A percentile compares a stretch with the other conserved stretches of the same genome.
Evolutionary conservation across 2,329 filamentous ascomycete species (phyloP).

Genomic region (Daldinia sp.): DNA sequence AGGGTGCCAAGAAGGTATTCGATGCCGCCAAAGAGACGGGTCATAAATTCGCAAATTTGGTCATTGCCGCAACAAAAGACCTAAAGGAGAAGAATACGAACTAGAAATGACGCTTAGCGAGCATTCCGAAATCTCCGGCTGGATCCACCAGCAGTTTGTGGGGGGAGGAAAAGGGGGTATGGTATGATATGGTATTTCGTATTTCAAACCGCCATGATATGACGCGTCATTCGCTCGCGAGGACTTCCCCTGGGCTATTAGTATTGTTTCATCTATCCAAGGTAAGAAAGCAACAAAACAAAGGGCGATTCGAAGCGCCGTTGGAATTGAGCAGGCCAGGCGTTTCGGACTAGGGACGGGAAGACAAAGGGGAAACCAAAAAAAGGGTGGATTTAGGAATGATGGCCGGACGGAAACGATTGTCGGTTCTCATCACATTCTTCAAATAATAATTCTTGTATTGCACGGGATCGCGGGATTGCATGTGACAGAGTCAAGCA

Average conservation of each 20-base stretch:
- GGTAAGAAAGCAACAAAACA: not conserved
- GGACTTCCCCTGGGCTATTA: constrained; percentile 5
- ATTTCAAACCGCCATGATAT: constrained; percentile 10
- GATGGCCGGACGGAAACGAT: constrained; percentile 1
- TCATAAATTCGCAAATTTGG: constrained; percentile 45
- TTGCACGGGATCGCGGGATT: constrained; percentile 13
- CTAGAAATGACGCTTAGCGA: constrained; percentile 18
- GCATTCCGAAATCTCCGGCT: constrained; percentile 12
- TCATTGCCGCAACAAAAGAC: constrained; percentile 43
- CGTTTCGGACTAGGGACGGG: constrained; percentile 15
- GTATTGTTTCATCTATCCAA: not conserved
- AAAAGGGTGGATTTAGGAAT: constrained; percentile 1
- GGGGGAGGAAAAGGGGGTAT: constrained; percentile 7
- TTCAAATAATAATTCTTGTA: not conserved
- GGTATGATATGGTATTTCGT: not conserved
- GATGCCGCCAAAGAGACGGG: constrained; percentile 38
- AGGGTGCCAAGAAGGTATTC: constrained; percentile 29
- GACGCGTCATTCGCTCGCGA: constrained; percentile 20
- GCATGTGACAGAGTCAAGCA: not conserved
- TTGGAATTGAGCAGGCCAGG: constrained; percentile 21
- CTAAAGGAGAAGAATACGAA: constrained; percentile 31
- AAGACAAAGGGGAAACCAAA: constrained; percentile 4
- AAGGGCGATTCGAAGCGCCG: constrained; percentile 5
- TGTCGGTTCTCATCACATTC: constrained; percentile 5
- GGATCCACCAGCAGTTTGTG: not conserved